Evolutionary conservation across 164 flowering plant species (phyloP).

Genomic region (Magnolia officinalis): DNA sequence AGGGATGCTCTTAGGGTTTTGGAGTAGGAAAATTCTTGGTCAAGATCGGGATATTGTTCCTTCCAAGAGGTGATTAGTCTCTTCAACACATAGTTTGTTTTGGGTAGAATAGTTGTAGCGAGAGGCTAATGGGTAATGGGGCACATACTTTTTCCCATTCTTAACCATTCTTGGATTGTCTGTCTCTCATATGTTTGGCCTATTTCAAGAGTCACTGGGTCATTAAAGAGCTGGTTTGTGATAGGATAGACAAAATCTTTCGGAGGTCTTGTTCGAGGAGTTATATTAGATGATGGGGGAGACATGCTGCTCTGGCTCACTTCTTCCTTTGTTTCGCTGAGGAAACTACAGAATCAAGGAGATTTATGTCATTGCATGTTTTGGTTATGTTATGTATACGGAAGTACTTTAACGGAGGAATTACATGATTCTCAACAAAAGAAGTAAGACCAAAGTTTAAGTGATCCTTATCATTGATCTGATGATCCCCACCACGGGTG

Average conservation of each 20-base stretch:
- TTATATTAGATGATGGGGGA: slow-evolving; percentile 40
- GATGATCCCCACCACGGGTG: too few species aligned
- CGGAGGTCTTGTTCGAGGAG: slow-evolving; percentile 51
- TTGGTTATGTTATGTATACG: background rate
- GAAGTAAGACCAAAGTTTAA: too few species aligned
- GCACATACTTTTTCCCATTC: slow-evolving; percentile 68
- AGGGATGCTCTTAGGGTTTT: slow-evolving; percentile 47
- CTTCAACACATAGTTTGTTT: slow-evolving; percentile 71
- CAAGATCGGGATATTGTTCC: slow-evolving; percentile 67
- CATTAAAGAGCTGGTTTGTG: slow-evolving; percentile 62
- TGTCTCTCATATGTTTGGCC: slow-evolving; percentile 82
- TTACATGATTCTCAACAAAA: too few species aligned
- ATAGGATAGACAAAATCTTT: slow-evolving; percentile 82
- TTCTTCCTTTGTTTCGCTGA: slow-evolving; percentile 42
- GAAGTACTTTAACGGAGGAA: too few species aligned
- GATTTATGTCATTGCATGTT: background rate
- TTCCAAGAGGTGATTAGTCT: slow-evolving; percentile 75
- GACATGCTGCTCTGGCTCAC: slow-evolving; percentile 44
- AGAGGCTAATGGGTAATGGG: slow-evolving; percentile 75
- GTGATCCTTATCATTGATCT: too few species aligned
- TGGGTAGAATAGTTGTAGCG: slow-evolving; percentile 48
- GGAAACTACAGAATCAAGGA: slow-evolving; percentile 32
- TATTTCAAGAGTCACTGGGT: slow-evolving; percentile 85
- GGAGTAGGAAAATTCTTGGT: slow-evolving; percentile 49
- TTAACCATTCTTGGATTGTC: slow-evolving; percentile 83